Percentiles rank a stretch among this genome's conserved stretches.
These are phyloP conservation scores for Neurospora discreta DNA, from an alignment of 495 filamentous ascomycete species.

Conservation along the genomic window DNA sequence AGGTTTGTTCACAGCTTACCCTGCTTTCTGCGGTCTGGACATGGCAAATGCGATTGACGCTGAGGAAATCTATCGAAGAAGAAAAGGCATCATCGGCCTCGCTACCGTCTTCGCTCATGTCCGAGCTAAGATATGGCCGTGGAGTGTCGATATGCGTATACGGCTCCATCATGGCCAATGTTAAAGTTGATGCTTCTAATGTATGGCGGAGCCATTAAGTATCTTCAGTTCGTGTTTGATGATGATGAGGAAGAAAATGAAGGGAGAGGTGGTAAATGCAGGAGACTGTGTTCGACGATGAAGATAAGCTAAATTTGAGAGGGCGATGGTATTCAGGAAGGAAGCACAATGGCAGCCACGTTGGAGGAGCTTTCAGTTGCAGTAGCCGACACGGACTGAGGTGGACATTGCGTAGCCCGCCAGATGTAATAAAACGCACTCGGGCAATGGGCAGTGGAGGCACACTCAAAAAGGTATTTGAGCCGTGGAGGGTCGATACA, in stretches of 20 bases:
- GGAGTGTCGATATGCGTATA: background rate
- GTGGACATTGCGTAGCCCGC: background rate
- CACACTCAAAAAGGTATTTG: background rate
- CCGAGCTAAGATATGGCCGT: background rate
- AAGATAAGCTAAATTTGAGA: background rate
- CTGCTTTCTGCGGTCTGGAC: conserved; percentile 21
- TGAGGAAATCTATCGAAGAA: background rate
- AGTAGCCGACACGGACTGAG: background rate
- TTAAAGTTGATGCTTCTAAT: background rate
- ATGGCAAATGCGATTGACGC: conserved; percentile 11
- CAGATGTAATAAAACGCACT: background rate
- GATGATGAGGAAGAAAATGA: background rate
- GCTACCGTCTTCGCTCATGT: background rate
- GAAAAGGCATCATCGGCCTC: background rate
- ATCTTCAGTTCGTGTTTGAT: background rate
- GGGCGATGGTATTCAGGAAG: background rate
- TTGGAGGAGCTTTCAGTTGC: background rate
- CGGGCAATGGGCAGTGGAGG: background rate
- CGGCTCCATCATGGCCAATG: background rate
- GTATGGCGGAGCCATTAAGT: background rate
- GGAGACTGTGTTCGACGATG: background rate
- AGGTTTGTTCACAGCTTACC: conserved; percentile 9
- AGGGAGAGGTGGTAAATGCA: background rate
- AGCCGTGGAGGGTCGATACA: background rate
- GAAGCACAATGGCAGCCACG: background rate